A percentile compares a stretch with the other conserved stretches of the same genome.
Conservation (phyloP, 2,329 filamentous ascomycete genomes). For the Lecanosticta acicola region DNA sequence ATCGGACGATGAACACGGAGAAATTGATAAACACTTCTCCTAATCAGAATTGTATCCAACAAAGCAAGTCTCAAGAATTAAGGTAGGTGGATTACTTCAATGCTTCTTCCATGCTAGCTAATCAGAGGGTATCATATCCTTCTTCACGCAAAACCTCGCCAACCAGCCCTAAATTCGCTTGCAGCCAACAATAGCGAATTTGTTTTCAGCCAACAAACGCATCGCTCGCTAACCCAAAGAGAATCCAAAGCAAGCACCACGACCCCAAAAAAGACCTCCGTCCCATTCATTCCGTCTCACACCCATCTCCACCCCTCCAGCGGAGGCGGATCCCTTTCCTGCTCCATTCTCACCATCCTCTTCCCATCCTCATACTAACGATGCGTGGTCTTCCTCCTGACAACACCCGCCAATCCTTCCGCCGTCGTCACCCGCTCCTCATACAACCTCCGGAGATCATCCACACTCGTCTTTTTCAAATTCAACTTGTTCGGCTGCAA, state of each 20-base stretch:
- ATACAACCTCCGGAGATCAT: conserved; percentile 44
- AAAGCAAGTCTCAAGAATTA: no score
- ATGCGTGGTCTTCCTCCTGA: conserved; percentile 12
- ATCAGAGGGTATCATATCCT: conserved; percentile 1
- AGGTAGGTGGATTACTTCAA: no score
- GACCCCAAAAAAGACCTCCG: neutral
- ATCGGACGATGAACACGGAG: no score
- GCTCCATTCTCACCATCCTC: neutral
- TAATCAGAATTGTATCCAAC: no score
- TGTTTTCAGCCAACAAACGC: no score
- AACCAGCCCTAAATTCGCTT: no score
- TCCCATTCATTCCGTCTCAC: no score
- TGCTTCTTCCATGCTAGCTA: no score
- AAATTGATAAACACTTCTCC: no score
- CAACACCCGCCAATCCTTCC: conserved; percentile 15
- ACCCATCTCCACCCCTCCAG: conserved; percentile 8
- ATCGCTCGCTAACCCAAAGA: neutral
- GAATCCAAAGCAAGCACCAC: no score
- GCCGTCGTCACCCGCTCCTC: conserved; percentile 43
- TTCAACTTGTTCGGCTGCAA: conserved; percentile 35
- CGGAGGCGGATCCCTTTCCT: conserved; percentile 1
- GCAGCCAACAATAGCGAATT: no score
- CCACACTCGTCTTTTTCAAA: conserved; percentile 42
- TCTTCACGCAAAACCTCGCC: no score
- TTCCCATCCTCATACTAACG: conserved; percentile 5